Percentiles rank a stretch among this genome's conserved stretches.
phyloP scores from a whole-genome alignment of 805 yeast species.

The Scheffersomyces lignosus region DNA sequence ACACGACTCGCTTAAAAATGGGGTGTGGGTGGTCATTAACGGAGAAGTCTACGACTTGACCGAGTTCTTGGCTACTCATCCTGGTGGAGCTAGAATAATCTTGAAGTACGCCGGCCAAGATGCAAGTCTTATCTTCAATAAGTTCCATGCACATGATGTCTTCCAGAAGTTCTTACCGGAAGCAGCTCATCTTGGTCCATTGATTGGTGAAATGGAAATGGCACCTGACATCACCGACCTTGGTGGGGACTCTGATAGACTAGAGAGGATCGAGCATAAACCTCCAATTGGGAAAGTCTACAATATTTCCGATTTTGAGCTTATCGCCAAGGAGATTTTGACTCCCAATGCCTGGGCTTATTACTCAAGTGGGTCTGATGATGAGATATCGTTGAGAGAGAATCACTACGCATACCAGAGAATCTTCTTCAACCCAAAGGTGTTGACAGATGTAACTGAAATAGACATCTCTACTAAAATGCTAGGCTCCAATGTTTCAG shows the following conservation, averaged over 20 bases:
- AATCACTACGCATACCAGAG: slow-evolving; percentile 43
- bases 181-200: slow-evolving; percentile 20
- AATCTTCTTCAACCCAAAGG: slow-evolving; percentile 48
- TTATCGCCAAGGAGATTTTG: slow-evolving; percentile 33
- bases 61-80: slow-evolving; percentile 42
- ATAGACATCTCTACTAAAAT: slow-evolving; percentile 29
- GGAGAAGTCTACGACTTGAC: slow-evolving; percentile 37
- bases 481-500: slow-evolving; percentile 32
- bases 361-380: slow-evolving; percentile 50
- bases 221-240: slow-evolving; percentile 12
- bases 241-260: slow-evolving; percentile 19
- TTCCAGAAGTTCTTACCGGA: slow-evolving; percentile 18
- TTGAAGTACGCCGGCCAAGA: slow-evolving; percentile 52
- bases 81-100: slow-evolving; percentile 45
- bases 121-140: slow-evolving; percentile 41
- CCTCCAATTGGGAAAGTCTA: slow-evolving; percentile 33
- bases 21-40: slow-evolving; percentile 33
- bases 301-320: slow-evolving; percentile 41
- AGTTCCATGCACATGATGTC: slow-evolving; percentile 36
- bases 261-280: slow-evolving; percentile 14
- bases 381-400: slow-evolving; percentile 45
- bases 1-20: slow-evolving; percentile 8
- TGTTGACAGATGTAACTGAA: slow-evolving; percentile 31
- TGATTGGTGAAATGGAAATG: slow-evolving; percentile 18
- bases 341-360: slow-evolving; percentile 40